A percentile compares a stretch with the other conserved stretches of the same genome.
Conservation (phyloP, 306 rosid genomes). For the Ceratonia siliqua region DNA sequence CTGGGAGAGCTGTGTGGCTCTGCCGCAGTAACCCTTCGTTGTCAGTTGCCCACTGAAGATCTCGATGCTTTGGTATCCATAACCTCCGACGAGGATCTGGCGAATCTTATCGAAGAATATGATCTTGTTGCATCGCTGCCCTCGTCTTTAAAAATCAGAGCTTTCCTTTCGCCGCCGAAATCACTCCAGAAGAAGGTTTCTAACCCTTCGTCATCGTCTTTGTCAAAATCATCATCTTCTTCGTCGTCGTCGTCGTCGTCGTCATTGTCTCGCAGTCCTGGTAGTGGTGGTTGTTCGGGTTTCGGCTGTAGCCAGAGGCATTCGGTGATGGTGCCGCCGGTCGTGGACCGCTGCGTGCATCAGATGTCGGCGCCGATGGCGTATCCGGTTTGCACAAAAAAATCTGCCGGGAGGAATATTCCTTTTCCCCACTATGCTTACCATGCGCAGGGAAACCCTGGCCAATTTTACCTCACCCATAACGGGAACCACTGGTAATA, state of each 20-base stretch:
- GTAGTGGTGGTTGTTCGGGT: slow-evolving; percentile 26
- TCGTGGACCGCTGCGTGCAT: slow-evolving; percentile 43
- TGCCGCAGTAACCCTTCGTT: slow-evolving; percentile 67
- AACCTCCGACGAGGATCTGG: slow-evolving; percentile 85
- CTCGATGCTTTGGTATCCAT: slow-evolving; percentile 90
- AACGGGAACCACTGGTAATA: slow-evolving; percentile 82
- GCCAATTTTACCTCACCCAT: slow-evolving; percentile 60
- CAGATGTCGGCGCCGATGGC: slow-evolving; percentile 45
- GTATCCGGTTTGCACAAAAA: slow-evolving; percentile 37
- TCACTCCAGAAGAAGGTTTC: slow-evolving; percentile 39
- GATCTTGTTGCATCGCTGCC: slow-evolving; percentile 53
- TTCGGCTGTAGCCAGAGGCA: slow-evolving; percentile 37
- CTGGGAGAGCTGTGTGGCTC: slow-evolving; percentile 68
- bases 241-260: slow-evolving; percentile 44
- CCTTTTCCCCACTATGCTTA: slow-evolving; percentile 52
- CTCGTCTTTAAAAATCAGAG: slow-evolving; percentile 68
- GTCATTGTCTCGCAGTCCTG: slow-evolving; percentile 36
- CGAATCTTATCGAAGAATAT: slow-evolving; percentile 83
- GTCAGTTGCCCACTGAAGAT: slow-evolving; percentile 88
- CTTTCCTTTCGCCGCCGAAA: slow-evolving; percentile 71
- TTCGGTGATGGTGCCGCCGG: slow-evolving; percentile 22
- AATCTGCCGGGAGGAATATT: slow-evolving; percentile 44
- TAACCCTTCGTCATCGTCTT: slow-evolving; percentile 40
- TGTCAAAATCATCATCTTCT: slow-evolving; percentile 54
- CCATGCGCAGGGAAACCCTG: slow-evolving; percentile 46